Percentiles rank a stretch among this genome's conserved stretches.
These are phyloP conservation scores for Seminavis robusta DNA, from an alignment of 108 stramenopile species.

Conservation along the genomic window DNA sequence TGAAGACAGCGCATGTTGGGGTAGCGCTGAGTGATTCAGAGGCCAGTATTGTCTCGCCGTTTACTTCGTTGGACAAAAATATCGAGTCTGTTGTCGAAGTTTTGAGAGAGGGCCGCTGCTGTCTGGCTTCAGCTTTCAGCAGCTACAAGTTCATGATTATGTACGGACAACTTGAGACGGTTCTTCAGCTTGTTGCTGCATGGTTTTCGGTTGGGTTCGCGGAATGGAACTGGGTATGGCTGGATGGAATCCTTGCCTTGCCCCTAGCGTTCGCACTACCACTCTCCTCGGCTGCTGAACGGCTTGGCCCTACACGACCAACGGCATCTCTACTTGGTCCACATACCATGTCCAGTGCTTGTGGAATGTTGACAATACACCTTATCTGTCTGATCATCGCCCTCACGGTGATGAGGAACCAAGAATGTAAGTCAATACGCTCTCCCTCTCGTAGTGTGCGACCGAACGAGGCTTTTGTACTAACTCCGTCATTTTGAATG, in stretches of 20 bases:
- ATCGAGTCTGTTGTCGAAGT: slow-evolving; percentile 61
- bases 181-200: slow-evolving; percentile 49
- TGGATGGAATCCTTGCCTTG: slow-evolving; percentile 61
- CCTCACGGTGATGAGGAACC: slow-evolving; percentile 29
- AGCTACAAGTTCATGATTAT: slow-evolving; percentile 67
- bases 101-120: slow-evolving; percentile 59
- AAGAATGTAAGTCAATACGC: no score
- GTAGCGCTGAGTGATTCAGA: slow-evolving; percentile 67
- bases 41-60: slow-evolving; percentile 67
- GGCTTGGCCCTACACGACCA: slow-evolving; percentile 45
- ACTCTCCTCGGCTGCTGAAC: slow-evolving; percentile 38
- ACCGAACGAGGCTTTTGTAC: no score
- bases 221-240: slow-evolving; percentile 59
- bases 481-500: no score
- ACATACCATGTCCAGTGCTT: slow-evolving; percentile 39
- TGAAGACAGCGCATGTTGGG: slow-evolving; percentile 65
- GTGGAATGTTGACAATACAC: slow-evolving; percentile 53
- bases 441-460: no score
- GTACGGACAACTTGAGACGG: slow-evolving; percentile 67
- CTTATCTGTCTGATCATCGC: slow-evolving; percentile 41
- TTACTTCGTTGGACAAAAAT: slow-evolving; percentile 60
- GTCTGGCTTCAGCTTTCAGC: slow-evolving; percentile 53
- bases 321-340: slow-evolving; percentile 65
- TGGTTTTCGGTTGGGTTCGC: slow-evolving; percentile 45
- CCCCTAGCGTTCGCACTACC: slow-evolving; percentile 60